Percentiles rank a stretch among this genome's conserved stretches.
Conservation (phyloP, 176 grass and related monocot species). For the Oryza punctata region DNA sequence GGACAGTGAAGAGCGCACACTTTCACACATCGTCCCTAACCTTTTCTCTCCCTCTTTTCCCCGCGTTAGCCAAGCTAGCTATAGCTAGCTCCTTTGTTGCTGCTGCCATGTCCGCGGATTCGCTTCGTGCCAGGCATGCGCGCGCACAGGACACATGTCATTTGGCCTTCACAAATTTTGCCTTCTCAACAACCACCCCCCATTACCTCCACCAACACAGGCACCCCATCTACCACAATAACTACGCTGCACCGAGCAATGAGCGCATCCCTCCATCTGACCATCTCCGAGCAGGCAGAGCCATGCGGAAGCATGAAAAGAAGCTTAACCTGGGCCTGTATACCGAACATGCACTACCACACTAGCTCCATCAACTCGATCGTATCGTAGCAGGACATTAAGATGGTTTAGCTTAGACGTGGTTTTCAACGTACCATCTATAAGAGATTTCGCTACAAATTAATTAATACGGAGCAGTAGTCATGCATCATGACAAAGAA, state of each 20-base stretch:
- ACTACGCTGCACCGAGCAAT: conserved; percentile 38
- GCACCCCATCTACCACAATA: conserved; percentile 44
- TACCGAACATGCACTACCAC: neutral
- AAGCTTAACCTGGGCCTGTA: neutral
- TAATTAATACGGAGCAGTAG: neutral
- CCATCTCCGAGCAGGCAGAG: neutral
- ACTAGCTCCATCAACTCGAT: neutral
- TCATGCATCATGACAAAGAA: neutral
- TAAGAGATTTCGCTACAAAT: neutral
- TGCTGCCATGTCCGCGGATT: neutral
- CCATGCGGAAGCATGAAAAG: no score
- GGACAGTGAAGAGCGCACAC: conserved; percentile 29
- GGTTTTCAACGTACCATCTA: neutral
- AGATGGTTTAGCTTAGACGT: neutral
- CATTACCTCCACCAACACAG: conserved; percentile 52
- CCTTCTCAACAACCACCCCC: conserved; percentile 48
- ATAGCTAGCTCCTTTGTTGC: neutral
- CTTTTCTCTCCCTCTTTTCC: neutral
- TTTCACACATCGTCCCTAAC: conserved; percentile 16
- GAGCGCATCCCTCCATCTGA: neutral
- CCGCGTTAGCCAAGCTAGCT: neutral
- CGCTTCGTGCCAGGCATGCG: conserved; percentile 28
- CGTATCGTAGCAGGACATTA: neutral
- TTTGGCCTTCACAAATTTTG: conserved; percentile 1
- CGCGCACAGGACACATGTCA: conserved; percentile 28